Conservation (phyloP, 2,329 filamentous ascomycete genomes). For the Diplodia sapinea region DNA sequence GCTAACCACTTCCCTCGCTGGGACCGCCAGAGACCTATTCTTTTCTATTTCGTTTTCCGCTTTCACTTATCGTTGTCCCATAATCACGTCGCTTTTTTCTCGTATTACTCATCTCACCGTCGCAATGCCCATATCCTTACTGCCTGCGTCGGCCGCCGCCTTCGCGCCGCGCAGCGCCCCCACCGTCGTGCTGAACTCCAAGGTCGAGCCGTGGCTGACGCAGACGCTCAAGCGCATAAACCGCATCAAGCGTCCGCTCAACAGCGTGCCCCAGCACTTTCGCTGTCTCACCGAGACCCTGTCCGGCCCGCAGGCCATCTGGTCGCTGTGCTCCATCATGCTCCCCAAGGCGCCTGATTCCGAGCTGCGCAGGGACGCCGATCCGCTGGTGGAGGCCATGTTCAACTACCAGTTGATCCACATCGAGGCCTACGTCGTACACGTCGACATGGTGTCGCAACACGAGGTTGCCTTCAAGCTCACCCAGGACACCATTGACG, state of each 20-base stretch:
- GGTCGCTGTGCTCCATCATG: slow-evolving; percentile 93
- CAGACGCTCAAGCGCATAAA: slow-evolving; percentile 97
- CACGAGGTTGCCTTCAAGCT: slow-evolving; percentile 99
- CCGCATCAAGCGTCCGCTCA: slow-evolving; percentile 93
- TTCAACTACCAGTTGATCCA: slow-evolving; percentile 94
- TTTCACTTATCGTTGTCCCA: slow-evolving; percentile 44
- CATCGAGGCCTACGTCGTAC: slow-evolving; percentile 95
- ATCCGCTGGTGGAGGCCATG: slow-evolving; percentile 82
- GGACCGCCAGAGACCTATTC: slow-evolving; percentile 43
- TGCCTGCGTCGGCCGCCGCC: slow-evolving; percentile 93
- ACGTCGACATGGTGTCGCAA: slow-evolving; percentile 97
- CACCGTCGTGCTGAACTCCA: slow-evolving; percentile 90
- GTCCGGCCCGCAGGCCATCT: slow-evolving; percentile 87
- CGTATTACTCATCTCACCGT: slow-evolving; percentile 38
- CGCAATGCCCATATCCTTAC: slow-evolving; percentile 87
- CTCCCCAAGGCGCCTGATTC: slow-evolving; percentile 85
- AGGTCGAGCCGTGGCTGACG: slow-evolving; percentile 95
- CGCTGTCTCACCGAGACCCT: slow-evolving; percentile 94
- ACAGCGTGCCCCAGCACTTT: slow-evolving; percentile 94
- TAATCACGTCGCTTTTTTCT: slow-evolving; percentile 38
- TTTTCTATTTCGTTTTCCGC: slow-evolving; percentile 45
- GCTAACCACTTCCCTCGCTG: slow-evolving; percentile 44
- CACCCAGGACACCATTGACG: slow-evolving; percentile 90
- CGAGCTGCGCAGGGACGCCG: slow-evolving; percentile 79
- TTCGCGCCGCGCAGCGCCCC: slow-evolving; percentile 94